phyloP scores from a whole-genome alignment of 768 basidiomycete genomes.

The Serendipita vermifera region DNA sequence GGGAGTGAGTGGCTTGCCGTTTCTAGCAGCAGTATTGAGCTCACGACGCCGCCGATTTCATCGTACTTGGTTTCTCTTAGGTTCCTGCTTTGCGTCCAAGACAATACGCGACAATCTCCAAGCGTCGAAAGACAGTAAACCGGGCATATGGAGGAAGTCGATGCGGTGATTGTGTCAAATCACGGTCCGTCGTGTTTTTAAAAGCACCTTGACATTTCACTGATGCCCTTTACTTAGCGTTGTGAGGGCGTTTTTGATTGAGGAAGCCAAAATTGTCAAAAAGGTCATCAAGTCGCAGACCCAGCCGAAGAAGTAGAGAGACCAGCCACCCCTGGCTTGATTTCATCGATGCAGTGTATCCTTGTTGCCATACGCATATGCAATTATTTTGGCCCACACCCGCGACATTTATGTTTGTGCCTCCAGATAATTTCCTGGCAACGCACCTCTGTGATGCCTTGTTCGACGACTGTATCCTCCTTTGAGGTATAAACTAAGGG shows the following conservation, averaged over 20 bases:
- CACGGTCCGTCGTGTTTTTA: constrained; percentile 57
- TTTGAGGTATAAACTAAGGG: too few species aligned
- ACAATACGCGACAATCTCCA: constrained; percentile 89
- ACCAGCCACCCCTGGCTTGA: neutral
- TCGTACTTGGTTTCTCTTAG: too few species aligned
- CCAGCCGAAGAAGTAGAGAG: constrained; percentile 22
- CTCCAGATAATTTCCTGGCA: too few species aligned
- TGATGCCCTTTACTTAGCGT: constrained; percentile 42
- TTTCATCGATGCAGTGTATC: neutral
- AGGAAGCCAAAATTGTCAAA: constrained; percentile 99
- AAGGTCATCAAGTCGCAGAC: constrained; percentile 92
- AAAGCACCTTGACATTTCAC: too few species aligned
- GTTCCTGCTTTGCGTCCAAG: constrained; percentile 92
- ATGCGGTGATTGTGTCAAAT: constrained; percentile 91
- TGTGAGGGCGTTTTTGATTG: constrained; percentile 94
- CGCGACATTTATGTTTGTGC: too few species aligned
- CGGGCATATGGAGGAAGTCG: constrained; percentile 96
- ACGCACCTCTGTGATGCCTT: too few species aligned
- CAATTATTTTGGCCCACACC: too few species aligned
- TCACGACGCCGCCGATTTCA: too few species aligned
- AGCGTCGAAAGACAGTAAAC: constrained; percentile 92
- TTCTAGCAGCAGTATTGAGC: neutral
- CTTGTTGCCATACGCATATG: neutral
- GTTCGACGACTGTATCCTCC: too few species aligned
- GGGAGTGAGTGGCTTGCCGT: constrained; percentile 43